These are phyloP conservation scores for Eutrema yunnanense DNA, from an alignment of 345 rosid species.

Conservation along the genomic window DNA sequence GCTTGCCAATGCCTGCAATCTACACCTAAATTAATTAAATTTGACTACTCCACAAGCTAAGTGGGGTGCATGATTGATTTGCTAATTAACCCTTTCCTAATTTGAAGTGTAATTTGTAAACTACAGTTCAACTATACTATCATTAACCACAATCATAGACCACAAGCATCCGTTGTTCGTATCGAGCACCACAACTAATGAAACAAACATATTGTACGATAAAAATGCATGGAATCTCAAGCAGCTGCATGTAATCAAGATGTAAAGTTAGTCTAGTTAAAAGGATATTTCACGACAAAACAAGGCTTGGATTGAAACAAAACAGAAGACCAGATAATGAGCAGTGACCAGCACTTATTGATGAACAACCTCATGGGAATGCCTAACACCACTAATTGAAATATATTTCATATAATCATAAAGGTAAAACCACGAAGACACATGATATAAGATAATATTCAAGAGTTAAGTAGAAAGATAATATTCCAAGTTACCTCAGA, in stretches of 20 bases:
- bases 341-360: neutral
- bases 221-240: too few species aligned
- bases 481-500: too few species aligned
- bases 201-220: neutral
- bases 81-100: conserved; percentile 25
- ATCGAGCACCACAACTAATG: too few species aligned
- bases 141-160: neutral
- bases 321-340: neutral
- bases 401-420: too few species aligned
- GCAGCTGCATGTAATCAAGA: neutral
- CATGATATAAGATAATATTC: too few species aligned
- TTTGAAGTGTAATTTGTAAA: conserved; percentile 7
- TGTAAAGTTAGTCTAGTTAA: too few species aligned
- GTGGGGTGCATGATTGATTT: conserved; percentile 1
- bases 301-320: neutral
- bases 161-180: neutral
- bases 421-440: too few species aligned
- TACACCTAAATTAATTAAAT: conserved; percentile 30
- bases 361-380: neutral
- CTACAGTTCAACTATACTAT: neutral
- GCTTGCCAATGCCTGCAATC: conserved; percentile 49
- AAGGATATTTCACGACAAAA: neutral
- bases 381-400: neutral
- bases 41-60: neutral
- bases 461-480: too few species aligned